Percentiles rank a stretch among this genome's conserved stretches.
phyloP scores from a whole-genome alignment of 306 rosid species.

The Sphenostylis stenocarpa region DNA sequence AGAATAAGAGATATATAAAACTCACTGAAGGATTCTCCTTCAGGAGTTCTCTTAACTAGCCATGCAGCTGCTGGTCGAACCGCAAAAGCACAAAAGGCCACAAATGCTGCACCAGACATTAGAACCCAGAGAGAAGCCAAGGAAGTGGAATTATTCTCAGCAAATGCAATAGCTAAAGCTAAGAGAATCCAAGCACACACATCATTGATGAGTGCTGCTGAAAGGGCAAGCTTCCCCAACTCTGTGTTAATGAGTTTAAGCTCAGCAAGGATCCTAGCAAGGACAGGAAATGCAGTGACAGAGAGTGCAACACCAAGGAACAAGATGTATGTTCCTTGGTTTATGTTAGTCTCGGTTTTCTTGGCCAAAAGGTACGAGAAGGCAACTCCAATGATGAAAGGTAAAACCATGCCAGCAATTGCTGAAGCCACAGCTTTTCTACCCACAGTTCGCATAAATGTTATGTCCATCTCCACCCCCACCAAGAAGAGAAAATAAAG shows the following conservation, averaged over 20 bases:
- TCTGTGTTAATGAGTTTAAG: constrained; percentile 82
- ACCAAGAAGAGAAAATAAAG: constrained; percentile 81
- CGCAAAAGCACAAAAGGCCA: constrained; percentile 46
- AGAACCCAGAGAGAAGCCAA: constrained; percentile 81
- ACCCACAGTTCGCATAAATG: constrained; percentile 56
- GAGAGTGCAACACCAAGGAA: constrained; percentile 90
- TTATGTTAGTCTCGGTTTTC: neutral
- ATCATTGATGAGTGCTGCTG: constrained; percentile 78
- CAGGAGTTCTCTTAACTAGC: constrained; percentile 73
- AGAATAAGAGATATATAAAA: constrained; percentile 71
- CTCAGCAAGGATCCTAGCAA: constrained; percentile 76
- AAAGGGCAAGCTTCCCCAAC: constrained; percentile 72
- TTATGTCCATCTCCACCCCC: constrained; percentile 78
- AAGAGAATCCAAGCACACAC: constrained; percentile 85
- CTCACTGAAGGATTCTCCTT: constrained; percentile 78
- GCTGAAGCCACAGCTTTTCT: constrained; percentile 59
- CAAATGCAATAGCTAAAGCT: constrained; percentile 78
- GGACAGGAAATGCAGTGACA: constrained; percentile 83
- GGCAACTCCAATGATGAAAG: constrained; percentile 55
- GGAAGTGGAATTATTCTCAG: constrained; percentile 49
- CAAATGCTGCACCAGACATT: constrained; percentile 63
- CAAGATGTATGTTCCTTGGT: constrained; percentile 56
- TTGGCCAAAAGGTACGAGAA: constrained; percentile 48
- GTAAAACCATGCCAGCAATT: constrained; percentile 68
- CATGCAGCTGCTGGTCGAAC: constrained; percentile 67